phyloP scores from a whole-genome alignment of 1,284 basidiomycete species.

The Anthracocystis setariae region DNA sequence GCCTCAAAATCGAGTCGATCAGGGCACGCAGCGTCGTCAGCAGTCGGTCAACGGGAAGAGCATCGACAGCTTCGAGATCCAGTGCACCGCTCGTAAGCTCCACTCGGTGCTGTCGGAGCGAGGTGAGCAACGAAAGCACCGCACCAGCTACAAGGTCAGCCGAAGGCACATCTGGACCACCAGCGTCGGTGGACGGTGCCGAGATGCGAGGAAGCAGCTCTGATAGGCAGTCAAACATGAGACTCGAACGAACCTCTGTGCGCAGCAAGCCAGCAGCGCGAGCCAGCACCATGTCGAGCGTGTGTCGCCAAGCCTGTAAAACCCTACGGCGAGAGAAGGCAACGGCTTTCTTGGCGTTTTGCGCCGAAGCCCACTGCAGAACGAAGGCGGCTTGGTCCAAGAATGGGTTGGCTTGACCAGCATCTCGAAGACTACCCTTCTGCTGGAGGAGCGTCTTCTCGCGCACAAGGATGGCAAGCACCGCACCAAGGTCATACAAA shows the following conservation, averaged over 20 bases:
- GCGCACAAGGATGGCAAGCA: constrained; percentile 70
- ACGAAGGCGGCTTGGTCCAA: constrained; percentile 55
- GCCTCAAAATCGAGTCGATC: constrained; percentile 80
- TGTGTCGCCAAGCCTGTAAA: constrained; percentile 61
- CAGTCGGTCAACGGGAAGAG: constrained; percentile 74
- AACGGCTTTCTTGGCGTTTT: constrained; percentile 62
- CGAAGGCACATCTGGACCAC: constrained; percentile 73
- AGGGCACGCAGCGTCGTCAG: constrained; percentile 79
- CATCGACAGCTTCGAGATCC: constrained; percentile 59
- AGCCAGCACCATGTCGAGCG: constrained; percentile 61
- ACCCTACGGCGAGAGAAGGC: constrained; percentile 51
- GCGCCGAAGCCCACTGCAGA: constrained; percentile 58
- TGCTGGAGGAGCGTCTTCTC: constrained; percentile 53
- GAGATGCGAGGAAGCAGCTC: constrained; percentile 59
- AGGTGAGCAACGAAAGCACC: constrained; percentile 82
- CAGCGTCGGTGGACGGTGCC: constrained; percentile 46
- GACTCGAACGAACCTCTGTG: constrained; percentile 48
- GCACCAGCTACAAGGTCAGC: constrained; percentile 83
- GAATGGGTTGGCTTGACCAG: constrained; percentile 51
- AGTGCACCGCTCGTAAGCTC: constrained; percentile 39
- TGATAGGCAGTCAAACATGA: constrained; percentile 62
- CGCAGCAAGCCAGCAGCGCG: constrained; percentile 55
- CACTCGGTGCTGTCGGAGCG: constrained; percentile 70
- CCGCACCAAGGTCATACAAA: constrained; percentile 78
- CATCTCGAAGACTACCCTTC: constrained; percentile 49